Base-by-base conservation (phyloP, 805 yeast species). In the Candida adriatica region DNA sequence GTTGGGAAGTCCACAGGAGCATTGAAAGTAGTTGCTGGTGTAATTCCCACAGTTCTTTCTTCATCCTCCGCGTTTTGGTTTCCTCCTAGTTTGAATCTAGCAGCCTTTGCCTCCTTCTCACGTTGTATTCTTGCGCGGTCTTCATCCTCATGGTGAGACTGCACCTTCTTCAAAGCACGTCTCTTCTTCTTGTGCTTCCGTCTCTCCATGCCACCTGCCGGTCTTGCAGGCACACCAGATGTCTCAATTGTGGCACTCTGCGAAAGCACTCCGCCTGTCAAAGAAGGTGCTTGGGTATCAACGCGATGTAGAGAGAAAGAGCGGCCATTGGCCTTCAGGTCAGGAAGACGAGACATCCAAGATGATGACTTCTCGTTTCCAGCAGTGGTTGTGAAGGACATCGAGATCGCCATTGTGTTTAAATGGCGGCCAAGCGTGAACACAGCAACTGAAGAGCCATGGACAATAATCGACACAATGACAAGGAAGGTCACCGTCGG, bases 381-480 rank as follows among this genome's bases (percentile, higher is more conserved):
- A 37, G 76, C 79, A 16, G 73, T 75, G 17, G 75, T 73, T 14
- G 95, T 86, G 53, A 85, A 80, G 0, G 96, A 75, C 80, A 88
- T 83, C 4, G 41, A 30, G 24, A 40, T 37, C 21, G 95, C 85
- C 79, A 92, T 83, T 31, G 94, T 80, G 61, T 88, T 87, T 55
- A 90, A 69, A 36, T 90, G 81, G 49, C 79, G 82, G 29, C 98
- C 97, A 34, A 43, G 25, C 5, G 36, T 33, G 16, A 49, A 44
- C 9, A 75, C 84, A 5, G 92, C 92, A 16, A 85, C 86, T 0
- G 95, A 84, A 0, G 94, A 85, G 4, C 96, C 96, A 56, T 87
- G 96, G 15, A 87, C 90, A 13, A 83, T 62, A 46, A 87, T 84
- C 0, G 95, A 87, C 1, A 88, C 68, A 4, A 87, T 66, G 16